phyloP scores from a whole-genome alignment of 495 filamentous ascomycete species.

The Astrothelium macrocarpum region DNA sequence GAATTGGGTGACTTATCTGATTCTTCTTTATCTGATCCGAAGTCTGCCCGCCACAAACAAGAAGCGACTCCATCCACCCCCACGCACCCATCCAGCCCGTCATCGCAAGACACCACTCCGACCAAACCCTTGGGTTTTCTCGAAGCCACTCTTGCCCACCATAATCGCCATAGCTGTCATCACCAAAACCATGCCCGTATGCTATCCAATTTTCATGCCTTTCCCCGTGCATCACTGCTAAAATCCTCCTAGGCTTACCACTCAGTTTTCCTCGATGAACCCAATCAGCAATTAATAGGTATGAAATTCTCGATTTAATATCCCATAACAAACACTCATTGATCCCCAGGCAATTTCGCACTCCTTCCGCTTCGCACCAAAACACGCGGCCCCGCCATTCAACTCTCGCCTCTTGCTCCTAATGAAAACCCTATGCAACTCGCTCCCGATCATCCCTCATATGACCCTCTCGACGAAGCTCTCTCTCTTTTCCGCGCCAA shows the following conservation, averaged over 20 bases:
- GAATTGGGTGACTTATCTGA: not conserved
- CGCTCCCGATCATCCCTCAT: constrained; percentile 74
- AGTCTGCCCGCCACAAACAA: constrained; percentile 5
- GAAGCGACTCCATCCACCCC: too few species aligned
- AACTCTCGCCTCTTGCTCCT: constrained; percentile 63
- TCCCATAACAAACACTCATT: constrained; percentile 26
- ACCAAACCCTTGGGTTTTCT: not conserved
- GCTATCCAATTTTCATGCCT: not conserved
- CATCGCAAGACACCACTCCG: not conserved
- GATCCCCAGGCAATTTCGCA: constrained; percentile 71
- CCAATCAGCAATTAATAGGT: constrained; percentile 58
- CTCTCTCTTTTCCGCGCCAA: constrained; percentile 92
- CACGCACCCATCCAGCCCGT: not conserved
- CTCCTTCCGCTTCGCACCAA: constrained; percentile 87
- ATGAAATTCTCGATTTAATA: constrained; percentile 16
- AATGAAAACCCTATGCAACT: constrained; percentile 59
- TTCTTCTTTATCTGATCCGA: constrained; percentile 3
- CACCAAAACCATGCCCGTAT: constrained; percentile 1
- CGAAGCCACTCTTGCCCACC: not conserved
- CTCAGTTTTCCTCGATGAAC: constrained; percentile 82
- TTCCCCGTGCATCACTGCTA: not conserved
- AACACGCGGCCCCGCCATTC: constrained; percentile 84
- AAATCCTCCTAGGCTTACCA: constrained; percentile 63
- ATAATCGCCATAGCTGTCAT: not conserved
- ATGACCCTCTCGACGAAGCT: constrained; percentile 92